Evolutionary conservation across 2,329 filamentous ascomycete species (phyloP).

Genomic region (Hypoxylon sp.): DNA sequence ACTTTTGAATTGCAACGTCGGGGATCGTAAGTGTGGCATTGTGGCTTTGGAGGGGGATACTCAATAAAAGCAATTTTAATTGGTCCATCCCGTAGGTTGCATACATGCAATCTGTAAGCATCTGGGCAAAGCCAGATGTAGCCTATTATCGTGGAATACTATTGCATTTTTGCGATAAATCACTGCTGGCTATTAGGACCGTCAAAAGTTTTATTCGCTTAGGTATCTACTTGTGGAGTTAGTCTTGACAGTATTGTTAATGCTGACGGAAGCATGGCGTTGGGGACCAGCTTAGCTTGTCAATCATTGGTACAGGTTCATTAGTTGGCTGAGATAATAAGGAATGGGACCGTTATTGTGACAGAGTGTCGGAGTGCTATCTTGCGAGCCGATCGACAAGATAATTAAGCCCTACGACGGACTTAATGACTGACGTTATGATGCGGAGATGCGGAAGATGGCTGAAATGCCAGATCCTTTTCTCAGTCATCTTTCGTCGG

Average conservation of each 20-base stretch:
- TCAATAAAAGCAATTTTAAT: slow-evolving; percentile 10
- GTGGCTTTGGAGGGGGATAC: slow-evolving; percentile 4
- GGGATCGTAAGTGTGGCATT: slow-evolving; percentile 2
- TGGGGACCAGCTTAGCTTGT: slow-evolving; percentile 31
- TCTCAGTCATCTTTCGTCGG: slow-evolving; percentile 21
- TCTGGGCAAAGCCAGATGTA: slow-evolving; percentile 3
- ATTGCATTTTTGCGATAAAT: slow-evolving; percentile 8
- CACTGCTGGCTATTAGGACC: slow-evolving; percentile 21
- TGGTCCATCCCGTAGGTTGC: slow-evolving; percentile 17
- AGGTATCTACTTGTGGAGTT: neutral
- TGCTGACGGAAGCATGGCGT: slow-evolving; percentile 34
- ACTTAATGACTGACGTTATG: neutral
- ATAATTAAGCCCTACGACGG: slow-evolving; percentile 7
- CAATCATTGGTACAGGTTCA: slow-evolving; percentile 23
- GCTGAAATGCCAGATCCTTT: slow-evolving; percentile 17
- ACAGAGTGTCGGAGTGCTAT: slow-evolving; percentile 2
- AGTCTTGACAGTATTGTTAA: slow-evolving; percentile 9
- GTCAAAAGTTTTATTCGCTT: slow-evolving; percentile 12
- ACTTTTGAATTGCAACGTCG: slow-evolving; percentile 8
- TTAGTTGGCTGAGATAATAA: slow-evolving; percentile 21
- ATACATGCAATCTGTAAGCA: slow-evolving; percentile 33
- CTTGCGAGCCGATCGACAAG: slow-evolving; percentile 9
- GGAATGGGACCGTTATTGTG: slow-evolving; percentile 5
- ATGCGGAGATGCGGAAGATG: neutral
- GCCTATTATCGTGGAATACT: slow-evolving; percentile 20